A percentile compares a stretch with the other conserved stretches of the same genome.
Evolutionary conservation across 768 basidiomycete genomes (phyloP).

Genomic region (Pulveroboletus sp.): DNA sequence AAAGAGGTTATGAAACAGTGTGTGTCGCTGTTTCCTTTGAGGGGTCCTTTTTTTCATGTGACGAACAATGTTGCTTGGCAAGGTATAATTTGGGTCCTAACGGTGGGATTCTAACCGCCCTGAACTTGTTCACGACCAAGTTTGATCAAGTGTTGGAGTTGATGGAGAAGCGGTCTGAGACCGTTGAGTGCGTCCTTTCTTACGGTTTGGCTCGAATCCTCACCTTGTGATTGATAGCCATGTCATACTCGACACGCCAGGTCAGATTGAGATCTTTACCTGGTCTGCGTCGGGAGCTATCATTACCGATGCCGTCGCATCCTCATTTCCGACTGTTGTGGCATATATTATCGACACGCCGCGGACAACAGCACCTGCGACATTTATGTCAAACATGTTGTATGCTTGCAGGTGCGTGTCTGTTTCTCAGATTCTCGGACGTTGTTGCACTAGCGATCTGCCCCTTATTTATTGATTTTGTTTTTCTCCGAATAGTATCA

Average conservation of each 20-base stretch:
- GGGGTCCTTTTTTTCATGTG: slow-evolving; percentile 8
- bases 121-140: slow-evolving; percentile 98
- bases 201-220: neutral
- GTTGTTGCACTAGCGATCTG: neutral
- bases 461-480: neutral
- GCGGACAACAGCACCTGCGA: slow-evolving; percentile 87
- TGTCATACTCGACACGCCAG: slow-evolving; percentile 94
- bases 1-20: slow-evolving; percentile 99
- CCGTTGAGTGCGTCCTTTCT: slow-evolving; percentile 66
- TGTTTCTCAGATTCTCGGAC: neutral
- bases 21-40: slow-evolving; percentile 40
- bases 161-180: slow-evolving; percentile 86
- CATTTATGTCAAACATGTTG: slow-evolving; percentile 99
- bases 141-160: slow-evolving; percentile 93
- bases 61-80: slow-evolving; percentile 10
- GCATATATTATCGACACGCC: slow-evolving; percentile 99
- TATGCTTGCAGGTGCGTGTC: slow-evolving; percentile 86
- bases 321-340: slow-evolving; percentile 87
- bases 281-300: slow-evolving; percentile 99
- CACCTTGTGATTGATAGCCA: slow-evolving; percentile 48
- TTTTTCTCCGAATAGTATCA: slow-evolving; percentile 52
- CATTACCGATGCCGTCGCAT: slow-evolving; percentile 95
- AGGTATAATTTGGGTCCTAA: slow-evolving; percentile 99
- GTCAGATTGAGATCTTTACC: slow-evolving; percentile 99
- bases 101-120: slow-evolving; percentile 93